Base-by-base conservation (phyloP, 495 filamentous ascomycete species). In the Poronia punctata region DNA sequence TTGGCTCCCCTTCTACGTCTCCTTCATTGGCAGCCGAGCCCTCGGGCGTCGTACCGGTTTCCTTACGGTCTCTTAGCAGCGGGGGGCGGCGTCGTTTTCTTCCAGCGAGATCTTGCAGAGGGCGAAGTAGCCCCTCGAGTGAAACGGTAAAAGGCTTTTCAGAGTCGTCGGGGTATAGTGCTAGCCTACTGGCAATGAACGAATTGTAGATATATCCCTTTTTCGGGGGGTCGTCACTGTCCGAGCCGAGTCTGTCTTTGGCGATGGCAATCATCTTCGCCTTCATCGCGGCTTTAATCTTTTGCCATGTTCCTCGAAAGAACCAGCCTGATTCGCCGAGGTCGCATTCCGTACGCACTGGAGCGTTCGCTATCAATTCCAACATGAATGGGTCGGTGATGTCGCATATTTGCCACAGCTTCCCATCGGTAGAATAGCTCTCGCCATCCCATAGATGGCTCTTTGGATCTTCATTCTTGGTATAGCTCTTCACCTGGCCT, bases 341-440 rank as follows among this genome's bases (percentile, higher is more conserved):
- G 44, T 86, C 76, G 54, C 73, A 82, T 3, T 61, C 62, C 3
- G 49, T 17, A 11, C 71, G 64, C 9, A 77, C 45, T 26, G 62
- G 57, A 14, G 62, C 64, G 12, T 68, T 57, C 4, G 68, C 59
- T 8, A 84, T 65, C 3, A 89, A 53, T 1, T 54, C 31, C 1
- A 62, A 59, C 14, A 89, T 56, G 7, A 89, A 52, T 0, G 88
- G 84, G 52, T 96, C 89, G 0, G 75, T 79, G 41, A 98, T 82
- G 58, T 98, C 92, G 64, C 89, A 93, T 21, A 89, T 71, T 68
- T 96, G 92, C 82, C 86, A 98, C 42, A 88, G 78, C 32, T 88
- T 84, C 2, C 88, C 88, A 53, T 92, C 86, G 4, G 68, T 64
- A 7, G 72, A 71, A 19, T 88, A 66, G 0, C 56, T 64, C 28